Conservation (phyloP, 2,329 filamentous ascomycete species). For the Eutypella sp. region DNA sequence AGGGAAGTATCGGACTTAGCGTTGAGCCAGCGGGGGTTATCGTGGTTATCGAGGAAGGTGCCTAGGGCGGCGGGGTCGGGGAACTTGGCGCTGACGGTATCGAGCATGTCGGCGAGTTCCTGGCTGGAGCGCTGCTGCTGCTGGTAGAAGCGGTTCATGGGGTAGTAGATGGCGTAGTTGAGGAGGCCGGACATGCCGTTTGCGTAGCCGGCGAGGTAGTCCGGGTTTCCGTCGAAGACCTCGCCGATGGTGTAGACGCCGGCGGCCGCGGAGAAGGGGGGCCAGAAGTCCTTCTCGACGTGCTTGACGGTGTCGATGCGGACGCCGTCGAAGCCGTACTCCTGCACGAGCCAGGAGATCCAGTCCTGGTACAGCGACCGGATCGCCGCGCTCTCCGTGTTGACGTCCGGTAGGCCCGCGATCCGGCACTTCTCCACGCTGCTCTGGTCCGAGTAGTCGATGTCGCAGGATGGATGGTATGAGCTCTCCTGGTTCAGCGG, state of each 20-base stretch:
- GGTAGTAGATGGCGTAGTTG: slow-evolving; percentile 47
- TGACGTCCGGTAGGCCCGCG: slow-evolving; percentile 57
- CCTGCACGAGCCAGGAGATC: slow-evolving; percentile 51
- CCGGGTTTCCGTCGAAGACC: slow-evolving; percentile 49
- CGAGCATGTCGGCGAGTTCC: slow-evolving; percentile 34
- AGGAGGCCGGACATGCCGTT: slow-evolving; percentile 52
- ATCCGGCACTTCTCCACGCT: slow-evolving; percentile 48
- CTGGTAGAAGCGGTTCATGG: slow-evolving; percentile 33
- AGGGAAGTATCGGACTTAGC: slow-evolving; percentile 48
- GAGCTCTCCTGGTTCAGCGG: slow-evolving; percentile 49
- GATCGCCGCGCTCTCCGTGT: slow-evolving; percentile 48
- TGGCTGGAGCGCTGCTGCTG: slow-evolving; percentile 32
- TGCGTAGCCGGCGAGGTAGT: slow-evolving; percentile 49
- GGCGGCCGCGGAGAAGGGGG: slow-evolving; percentile 45
- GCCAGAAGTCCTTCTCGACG: slow-evolving; percentile 55
- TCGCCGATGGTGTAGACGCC: slow-evolving; percentile 59
- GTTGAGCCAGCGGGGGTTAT: slow-evolving; percentile 49
- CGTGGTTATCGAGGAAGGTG: slow-evolving; percentile 56
- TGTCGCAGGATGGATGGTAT: slow-evolving; percentile 57
- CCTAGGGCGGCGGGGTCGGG: slow-evolving; percentile 42
- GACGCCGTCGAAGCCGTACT: slow-evolving; percentile 58
- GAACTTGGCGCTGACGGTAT: slow-evolving; percentile 30
- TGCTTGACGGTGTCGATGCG: slow-evolving; percentile 60
- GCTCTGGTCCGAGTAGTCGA: slow-evolving; percentile 48
- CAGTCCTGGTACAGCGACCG: slow-evolving; percentile 50